Conservation (phyloP, 2,329 filamentous ascomycete genomes). For the Calonectria pseudoturangicola region DNA sequence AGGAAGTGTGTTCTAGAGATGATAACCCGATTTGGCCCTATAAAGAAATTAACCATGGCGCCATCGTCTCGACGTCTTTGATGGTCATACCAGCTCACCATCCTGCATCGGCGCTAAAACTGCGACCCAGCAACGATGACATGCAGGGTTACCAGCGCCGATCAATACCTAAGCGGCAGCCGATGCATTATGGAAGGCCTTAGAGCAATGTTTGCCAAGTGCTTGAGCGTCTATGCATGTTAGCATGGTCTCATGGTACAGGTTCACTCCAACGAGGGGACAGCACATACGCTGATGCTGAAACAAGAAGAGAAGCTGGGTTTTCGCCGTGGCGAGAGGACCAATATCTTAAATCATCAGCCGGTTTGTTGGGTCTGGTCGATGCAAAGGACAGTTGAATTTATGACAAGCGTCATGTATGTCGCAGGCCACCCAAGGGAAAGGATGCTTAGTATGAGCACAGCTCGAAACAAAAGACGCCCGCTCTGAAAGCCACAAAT, state of each 20-base stretch:
- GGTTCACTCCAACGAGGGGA: constrained; percentile 32
- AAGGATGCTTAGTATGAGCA: neutral
- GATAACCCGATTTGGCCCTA: neutral
- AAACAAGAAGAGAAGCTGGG: constrained; percentile 22
- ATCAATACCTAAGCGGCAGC: neutral
- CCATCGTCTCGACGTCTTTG: neutral
- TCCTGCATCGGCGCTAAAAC: neutral
- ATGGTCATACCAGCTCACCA: neutral
- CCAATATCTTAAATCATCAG: neutral
- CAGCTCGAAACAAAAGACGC: neutral
- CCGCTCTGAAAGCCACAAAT: constrained; percentile 19
- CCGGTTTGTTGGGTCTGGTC: neutral
- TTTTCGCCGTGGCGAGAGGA: constrained; percentile 7
- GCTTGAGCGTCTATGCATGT: neutral
- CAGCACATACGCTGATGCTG: constrained; percentile 32
- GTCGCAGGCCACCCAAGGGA: constrained; percentile 9
- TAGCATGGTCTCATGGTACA: neutral
- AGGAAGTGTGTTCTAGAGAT: neutral
- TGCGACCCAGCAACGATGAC: neutral
- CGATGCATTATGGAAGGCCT: neutral
- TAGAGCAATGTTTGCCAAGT: neutral
- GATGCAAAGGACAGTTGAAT: constrained; percentile 14
- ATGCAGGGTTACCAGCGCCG: neutral
- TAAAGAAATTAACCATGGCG: neutral
- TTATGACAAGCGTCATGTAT: neutral